Percentiles rank a stretch among this genome's conserved stretches.
These are phyloP conservation scores for Salisapilia sapeloensis DNA, from an alignment of 352 stramenopile species.

Conservation along the genomic window DNA sequence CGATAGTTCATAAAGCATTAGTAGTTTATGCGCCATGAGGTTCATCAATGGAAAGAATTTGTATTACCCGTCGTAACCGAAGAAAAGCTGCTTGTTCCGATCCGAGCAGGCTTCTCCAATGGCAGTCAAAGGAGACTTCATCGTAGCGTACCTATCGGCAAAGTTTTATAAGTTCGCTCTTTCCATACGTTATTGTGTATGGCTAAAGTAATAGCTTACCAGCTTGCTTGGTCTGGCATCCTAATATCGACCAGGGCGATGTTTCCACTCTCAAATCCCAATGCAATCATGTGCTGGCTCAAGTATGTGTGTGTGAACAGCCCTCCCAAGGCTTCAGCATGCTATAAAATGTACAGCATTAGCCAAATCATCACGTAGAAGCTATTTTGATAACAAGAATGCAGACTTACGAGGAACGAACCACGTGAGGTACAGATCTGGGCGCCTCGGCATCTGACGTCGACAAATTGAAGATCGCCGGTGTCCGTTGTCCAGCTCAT, in stretches of 20 bases:
- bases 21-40: no score
- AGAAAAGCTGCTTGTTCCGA: constrained; percentile 13
- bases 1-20: neutral
- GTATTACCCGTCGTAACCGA: constrained; percentile 2
- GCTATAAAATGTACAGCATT: constrained; percentile 1
- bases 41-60: constrained; percentile 1
- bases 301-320: constrained; percentile 66
- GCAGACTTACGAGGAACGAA: constrained; percentile 4
- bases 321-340: constrained; percentile 13
- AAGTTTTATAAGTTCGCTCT: no score
- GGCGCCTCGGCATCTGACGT: constrained; percentile 17
- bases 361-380: neutral
- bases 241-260: constrained; percentile 45
- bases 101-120: constrained; percentile 43
- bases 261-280: constrained; percentile 50
- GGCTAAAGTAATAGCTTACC: constrained; percentile 23
- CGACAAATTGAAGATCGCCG: constrained; percentile 49
- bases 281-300: constrained; percentile 20
- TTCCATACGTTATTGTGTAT: no score
- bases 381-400: neutral
- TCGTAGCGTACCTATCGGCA: constrained; percentile 33
- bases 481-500: constrained; percentile 74
- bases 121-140: constrained; percentile 19
- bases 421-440: constrained; percentile 7
- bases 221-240: constrained; percentile 23